Percentiles rank a stretch among this genome's conserved stretches.
Conservation (phyloP, 2,329 filamentous ascomycete genomes). For the Cladosporium sp. region DNA sequence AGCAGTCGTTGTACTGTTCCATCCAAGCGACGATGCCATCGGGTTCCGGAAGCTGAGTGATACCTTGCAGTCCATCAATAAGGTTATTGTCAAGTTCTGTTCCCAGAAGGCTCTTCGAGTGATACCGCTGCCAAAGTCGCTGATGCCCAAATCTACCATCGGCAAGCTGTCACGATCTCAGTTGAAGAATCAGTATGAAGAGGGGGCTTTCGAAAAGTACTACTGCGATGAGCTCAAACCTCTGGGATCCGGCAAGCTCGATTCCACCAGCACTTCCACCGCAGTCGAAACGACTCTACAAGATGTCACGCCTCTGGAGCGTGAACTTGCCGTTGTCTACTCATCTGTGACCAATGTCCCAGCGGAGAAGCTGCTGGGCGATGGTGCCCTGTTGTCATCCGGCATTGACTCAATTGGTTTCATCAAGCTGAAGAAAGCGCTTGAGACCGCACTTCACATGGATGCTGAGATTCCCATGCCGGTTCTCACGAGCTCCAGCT, state of each 20-base stretch:
- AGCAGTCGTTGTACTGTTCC: constrained; percentile 26
- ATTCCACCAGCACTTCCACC: background rate
- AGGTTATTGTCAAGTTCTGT: constrained; percentile 13
- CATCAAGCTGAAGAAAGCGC: constrained; percentile 26
- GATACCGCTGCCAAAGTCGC: constrained; percentile 24
- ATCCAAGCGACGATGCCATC: constrained; percentile 17
- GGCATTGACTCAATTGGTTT: constrained; percentile 20
- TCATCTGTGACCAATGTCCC: constrained; percentile 19
- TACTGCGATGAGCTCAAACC: background rate
- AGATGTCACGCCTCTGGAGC: background rate
- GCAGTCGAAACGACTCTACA: background rate
- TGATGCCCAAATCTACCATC: constrained; percentile 27
- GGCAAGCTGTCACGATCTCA: constrained; percentile 29
- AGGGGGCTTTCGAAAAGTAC: constrained; percentile 18
- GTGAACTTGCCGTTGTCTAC: constrained; percentile 18
- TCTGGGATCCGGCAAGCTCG: background rate
- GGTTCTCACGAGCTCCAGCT: background rate
- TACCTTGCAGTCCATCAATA: background rate
- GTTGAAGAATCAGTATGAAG: constrained; percentile 17
- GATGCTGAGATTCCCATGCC: background rate
- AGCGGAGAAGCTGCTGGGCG: constrained; percentile 7
- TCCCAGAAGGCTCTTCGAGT: constrained; percentile 24
- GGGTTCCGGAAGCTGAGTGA: constrained; percentile 21
- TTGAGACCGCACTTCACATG: constrained; percentile 21
- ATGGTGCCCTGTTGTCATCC: constrained; percentile 19